Evolutionary conservation across 169 alveolate species (phyloP).

Genomic region (Plasmodium malariae): DNA sequence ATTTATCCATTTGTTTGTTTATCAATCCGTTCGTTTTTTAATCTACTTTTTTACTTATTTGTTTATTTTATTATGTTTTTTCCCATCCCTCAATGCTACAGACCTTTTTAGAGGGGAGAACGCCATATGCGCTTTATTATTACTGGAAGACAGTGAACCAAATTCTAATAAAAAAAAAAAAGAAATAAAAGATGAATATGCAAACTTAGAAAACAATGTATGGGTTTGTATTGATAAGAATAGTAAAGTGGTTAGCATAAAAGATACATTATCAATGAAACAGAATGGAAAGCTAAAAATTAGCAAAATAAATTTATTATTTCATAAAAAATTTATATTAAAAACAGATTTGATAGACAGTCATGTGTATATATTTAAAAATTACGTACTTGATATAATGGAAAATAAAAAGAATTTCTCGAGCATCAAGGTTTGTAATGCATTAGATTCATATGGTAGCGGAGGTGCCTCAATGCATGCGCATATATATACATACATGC

Average conservation of each 20-base stretch:
- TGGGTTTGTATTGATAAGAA: constrained; percentile 74
- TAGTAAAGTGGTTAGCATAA: constrained; percentile 65
- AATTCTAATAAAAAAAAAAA: constrained; percentile 23
- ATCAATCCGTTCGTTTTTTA: not conserved
- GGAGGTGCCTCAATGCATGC: not conserved
- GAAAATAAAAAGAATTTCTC: constrained; percentile 32
- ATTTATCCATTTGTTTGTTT: not conserved
- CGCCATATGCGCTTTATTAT: constrained; percentile 52
- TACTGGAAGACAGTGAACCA: constrained; percentile 28
- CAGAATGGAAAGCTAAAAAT: constrained; percentile 65
- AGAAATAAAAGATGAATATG: constrained; percentile 30
- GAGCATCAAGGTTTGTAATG: constrained; percentile 40
- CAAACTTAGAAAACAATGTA: constrained; percentile 57
- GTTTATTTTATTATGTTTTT: not conserved
- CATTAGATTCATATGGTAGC: not conserved
- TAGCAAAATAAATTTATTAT: constrained; percentile 34
- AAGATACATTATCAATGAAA: constrained; percentile 56
- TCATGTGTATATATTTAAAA: constrained; percentile 65
- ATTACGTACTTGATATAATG: constrained; percentile 50
- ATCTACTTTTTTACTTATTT: not conserved
- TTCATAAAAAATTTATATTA: constrained; percentile 39
- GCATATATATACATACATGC: not conserved
- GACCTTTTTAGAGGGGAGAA: constrained; percentile 67
- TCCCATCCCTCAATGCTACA: not conserved
- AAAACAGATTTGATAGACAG: constrained; percentile 63